Base-by-base conservation (phyloP, 495 filamentous ascomycete genomes). In the Letharia columbiana region DNA sequence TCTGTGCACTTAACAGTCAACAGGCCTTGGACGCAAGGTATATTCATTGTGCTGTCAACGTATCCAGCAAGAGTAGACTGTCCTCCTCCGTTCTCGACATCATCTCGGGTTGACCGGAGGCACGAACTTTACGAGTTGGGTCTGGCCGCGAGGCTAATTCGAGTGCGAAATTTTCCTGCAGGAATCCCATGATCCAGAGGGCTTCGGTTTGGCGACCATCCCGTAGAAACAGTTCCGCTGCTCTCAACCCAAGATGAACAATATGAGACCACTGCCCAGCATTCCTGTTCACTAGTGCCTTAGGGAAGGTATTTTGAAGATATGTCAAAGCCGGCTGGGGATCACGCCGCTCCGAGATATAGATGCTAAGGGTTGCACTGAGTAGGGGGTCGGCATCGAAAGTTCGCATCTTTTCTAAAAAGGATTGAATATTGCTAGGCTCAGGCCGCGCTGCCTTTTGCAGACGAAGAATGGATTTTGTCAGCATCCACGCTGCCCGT, bases 191-290 rank as follows among this genome's bases (percentile, higher is more conserved):
- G 39, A 66, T 39, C 47, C 47, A 60, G 12, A 47, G 28, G 2
- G 65, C 67, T 7, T 69, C 65, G 15, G 13, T 18, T 45, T 52
- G 17, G 35, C 61, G 57, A 37, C 45, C 62, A n/a, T 60, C 15
- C 10, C 52, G 5, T 11, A 68, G 40, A 15, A 67, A 54, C 9
- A 67, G 5, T 35, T 67, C 62, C 28, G 63, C 66, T 41, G 66
- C 41, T n/a, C 56, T 66, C 28, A 71, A 60, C 12, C 41, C 63
- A 20, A 70, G 20, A 10, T 13, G 56, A 5, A 64, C 44, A 7
- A 54, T 52, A 4, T 9, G 11, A 31, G 3, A 5, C 35, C 52
- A 49, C 23, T 15, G 17, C 15, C 17, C 20, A 31, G 35, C n/a
- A 1, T 10, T 7, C 28, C 37, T 47, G 6, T 13, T 49, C n/a